These are phyloP conservation scores for Yamadazyma triangularis DNA, from an alignment of 1,139 yeast species.

Conservation along the genomic window DNA sequence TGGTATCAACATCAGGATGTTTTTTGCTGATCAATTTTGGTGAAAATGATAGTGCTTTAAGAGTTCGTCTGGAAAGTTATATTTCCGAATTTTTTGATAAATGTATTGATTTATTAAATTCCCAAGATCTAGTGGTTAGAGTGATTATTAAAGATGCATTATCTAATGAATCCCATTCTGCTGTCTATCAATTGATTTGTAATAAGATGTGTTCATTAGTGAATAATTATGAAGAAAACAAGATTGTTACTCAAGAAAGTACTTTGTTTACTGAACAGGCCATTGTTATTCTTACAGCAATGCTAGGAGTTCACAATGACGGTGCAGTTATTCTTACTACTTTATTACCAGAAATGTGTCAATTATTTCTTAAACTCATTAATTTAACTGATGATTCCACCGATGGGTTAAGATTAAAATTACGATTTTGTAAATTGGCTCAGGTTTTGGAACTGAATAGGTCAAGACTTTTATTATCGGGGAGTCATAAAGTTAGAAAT, in stretches of 20 bases:
- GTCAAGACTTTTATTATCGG: constrained; percentile 38
- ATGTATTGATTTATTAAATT: constrained; percentile 46
- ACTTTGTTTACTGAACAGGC: constrained; percentile 37
- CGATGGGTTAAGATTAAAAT: constrained; percentile 46
- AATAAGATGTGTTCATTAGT: constrained; percentile 28
- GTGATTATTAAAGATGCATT: constrained; percentile 43
- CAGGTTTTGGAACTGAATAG: constrained; percentile 44
- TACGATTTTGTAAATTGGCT: constrained; percentile 55
- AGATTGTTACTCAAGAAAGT: constrained; percentile 24
- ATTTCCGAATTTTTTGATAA: constrained; percentile 46
- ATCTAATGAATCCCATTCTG: constrained; percentile 44
- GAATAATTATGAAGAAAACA: constrained; percentile 21
- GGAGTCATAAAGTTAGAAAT: constrained; percentile 59
- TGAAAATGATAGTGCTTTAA: constrained; percentile 19
- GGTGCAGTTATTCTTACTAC: constrained; percentile 37
- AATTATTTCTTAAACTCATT: constrained; percentile 28
- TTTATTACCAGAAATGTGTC: constrained; percentile 29
- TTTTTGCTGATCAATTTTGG: constrained; percentile 34
- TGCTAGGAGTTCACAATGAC: constrained; percentile 31
- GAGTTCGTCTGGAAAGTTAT: constrained; percentile 21
- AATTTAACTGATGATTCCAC: constrained; percentile 28
- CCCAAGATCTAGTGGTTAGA: constrained; percentile 47
- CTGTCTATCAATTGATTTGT: constrained; percentile 34
- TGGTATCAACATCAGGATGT: constrained; percentile 57
- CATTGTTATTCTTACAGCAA: constrained; percentile 32